These are phyloP conservation scores for Dichotomocladium elegans DNA, from an alignment of 371 early-diverging fungal species.

Conservation along the genomic window DNA sequence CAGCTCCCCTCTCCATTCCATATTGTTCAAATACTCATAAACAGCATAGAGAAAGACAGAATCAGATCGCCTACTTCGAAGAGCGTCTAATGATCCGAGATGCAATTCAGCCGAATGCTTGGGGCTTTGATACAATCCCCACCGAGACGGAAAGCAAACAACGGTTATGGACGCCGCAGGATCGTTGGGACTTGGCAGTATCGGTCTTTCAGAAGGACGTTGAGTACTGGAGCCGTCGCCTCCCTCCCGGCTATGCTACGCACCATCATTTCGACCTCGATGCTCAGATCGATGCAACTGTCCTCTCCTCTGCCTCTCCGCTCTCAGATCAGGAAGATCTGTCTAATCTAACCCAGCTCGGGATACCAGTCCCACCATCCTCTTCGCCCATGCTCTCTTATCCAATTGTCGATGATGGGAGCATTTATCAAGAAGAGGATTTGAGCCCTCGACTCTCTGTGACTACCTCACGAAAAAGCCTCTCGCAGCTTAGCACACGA, in stretches of 20 bases:
- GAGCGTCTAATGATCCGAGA: slow-evolving; percentile 6
- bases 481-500: not conserved
- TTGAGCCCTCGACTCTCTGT: too few species aligned
- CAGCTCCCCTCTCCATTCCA: too few species aligned
- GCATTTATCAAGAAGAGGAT: too few species aligned
- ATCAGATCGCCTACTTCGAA: slow-evolving; percentile 15
- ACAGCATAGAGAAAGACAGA: slow-evolving; percentile 9
- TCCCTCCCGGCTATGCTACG: slow-evolving; percentile 27
- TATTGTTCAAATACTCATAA: not conserved
- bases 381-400: not conserved
- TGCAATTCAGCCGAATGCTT: slow-evolving; percentile 10
- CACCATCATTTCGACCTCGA: not conserved
- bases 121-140: slow-evolving; percentile 26
- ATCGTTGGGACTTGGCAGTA: slow-evolving; percentile 23
- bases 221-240: slow-evolving; percentile 21
- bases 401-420: not conserved
- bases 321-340: not conserved
- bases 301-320: not conserved
- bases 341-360: not conserved
- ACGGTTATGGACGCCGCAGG: slow-evolving; percentile 11
- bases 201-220: slow-evolving; percentile 21
- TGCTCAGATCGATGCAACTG: not conserved
- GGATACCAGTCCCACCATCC: not conserved
- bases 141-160: slow-evolving; percentile 9
- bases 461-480: too few species aligned